Conservation (phyloP, 495 filamentous ascomycete genomes). For the Hyaloscypha hepaticicola region DNA sequence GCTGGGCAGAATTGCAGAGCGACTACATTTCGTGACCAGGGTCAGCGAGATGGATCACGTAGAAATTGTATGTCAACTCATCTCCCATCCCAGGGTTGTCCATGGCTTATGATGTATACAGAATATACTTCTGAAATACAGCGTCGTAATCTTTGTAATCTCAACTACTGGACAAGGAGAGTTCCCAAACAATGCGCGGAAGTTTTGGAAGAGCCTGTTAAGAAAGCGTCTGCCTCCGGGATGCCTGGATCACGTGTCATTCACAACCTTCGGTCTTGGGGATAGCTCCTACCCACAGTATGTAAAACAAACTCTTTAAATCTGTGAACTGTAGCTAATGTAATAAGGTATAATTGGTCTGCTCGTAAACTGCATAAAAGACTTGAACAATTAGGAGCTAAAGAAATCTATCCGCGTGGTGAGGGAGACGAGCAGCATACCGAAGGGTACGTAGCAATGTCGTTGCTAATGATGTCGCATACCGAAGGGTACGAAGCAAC, state of each 20-base stretch:
- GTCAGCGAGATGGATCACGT: constrained; percentile 75
- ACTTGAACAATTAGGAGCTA: constrained; percentile 80
- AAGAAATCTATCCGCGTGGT: constrained; percentile 70
- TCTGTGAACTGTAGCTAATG: constrained; percentile 5
- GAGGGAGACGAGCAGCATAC: constrained; percentile 92
- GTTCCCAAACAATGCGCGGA: constrained; percentile 72
- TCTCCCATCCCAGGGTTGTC: not conserved
- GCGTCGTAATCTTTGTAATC: constrained; percentile 71
- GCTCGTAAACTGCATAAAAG: constrained; percentile 83
- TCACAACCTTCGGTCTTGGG: constrained; percentile 86
- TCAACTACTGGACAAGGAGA: constrained; percentile 97
- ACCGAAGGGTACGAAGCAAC: too few relatives aligned
- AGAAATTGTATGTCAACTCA: constrained; percentile 59
- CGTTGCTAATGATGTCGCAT: not conserved
- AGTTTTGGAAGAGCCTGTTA: constrained; percentile 84
- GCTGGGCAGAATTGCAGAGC: constrained; percentile 66
- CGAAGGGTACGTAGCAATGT: constrained; percentile 66
- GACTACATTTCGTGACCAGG: constrained; percentile 72
- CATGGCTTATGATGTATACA: constrained; percentile 32
- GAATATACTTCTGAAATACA: constrained; percentile 48
- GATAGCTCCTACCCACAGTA: constrained; percentile 94
- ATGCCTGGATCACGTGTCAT: constrained; percentile 64
- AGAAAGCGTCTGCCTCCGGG: constrained; percentile 70
- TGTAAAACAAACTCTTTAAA: not conserved
- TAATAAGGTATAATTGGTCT: constrained; percentile 84